These are phyloP conservation scores for Mycena vitilis DNA, from an alignment of 768 basidiomycete species.

Conservation along the genomic window DNA sequence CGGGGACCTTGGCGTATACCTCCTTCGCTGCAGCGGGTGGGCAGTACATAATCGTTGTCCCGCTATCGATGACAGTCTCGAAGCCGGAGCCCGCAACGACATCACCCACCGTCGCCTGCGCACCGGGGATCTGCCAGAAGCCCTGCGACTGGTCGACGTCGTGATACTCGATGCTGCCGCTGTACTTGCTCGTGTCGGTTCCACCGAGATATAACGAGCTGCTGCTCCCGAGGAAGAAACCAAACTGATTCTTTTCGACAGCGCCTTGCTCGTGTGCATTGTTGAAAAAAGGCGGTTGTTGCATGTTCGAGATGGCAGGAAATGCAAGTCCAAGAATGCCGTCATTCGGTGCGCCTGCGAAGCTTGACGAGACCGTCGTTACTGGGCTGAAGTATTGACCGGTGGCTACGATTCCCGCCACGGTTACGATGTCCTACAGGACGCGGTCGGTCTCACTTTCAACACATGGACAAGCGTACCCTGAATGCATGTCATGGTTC, in stretches of 20 bases:
- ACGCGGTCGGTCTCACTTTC: too few relatives aligned
- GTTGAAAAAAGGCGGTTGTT: background rate
- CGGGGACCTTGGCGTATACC: background rate
- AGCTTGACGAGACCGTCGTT: background rate
- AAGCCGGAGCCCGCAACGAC: background rate
- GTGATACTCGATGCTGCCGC: slow-evolving; percentile 1
- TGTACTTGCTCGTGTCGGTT: background rate
- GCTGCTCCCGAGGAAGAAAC: background rate
- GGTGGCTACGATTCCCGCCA: background rate
- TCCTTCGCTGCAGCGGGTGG: background rate
- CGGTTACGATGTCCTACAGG: background rate
- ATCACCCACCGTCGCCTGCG: background rate
- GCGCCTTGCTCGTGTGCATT: background rate
- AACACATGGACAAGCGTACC: too few relatives aligned
- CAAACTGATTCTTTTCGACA: background rate
- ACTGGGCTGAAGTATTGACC: slow-evolving; percentile 3
- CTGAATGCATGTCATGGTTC: too few relatives aligned
- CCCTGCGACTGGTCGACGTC: background rate
- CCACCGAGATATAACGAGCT: background rate
- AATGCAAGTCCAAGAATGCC: slow-evolving; percentile 3
- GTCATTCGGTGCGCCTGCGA: background rate
- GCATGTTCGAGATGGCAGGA: background rate
- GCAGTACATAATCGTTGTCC: background rate
- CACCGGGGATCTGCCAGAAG: background rate
- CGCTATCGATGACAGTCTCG: slow-evolving; percentile 3